Evolutionary conservation across 2,329 filamentous ascomycete species (phyloP), one percentile per base, ranked within the genome.

Genomic region (Didymella pinodella): DNA sequence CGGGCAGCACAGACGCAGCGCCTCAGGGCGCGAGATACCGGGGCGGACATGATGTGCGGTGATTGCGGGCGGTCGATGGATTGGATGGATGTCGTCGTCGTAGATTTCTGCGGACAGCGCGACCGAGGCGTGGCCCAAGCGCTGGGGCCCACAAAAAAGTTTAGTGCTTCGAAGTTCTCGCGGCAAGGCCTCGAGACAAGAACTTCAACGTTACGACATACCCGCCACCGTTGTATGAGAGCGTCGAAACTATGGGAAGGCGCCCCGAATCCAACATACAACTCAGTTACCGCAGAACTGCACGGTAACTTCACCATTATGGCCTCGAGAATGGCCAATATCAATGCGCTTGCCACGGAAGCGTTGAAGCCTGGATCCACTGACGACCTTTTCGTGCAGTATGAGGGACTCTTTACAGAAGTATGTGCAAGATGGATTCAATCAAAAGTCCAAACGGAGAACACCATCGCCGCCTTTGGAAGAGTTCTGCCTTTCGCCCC

Each of bases 401-500:
- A 93, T 76, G 88, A 91, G 74, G 81, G 84, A 62, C 79, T 93
- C 40, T 91, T 95, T 70, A 86, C 92, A 67, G 93, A 97, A 77
- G 82, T 96, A 48, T 92, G 90, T 77, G 90, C 92, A 62, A 84
- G 90, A 81, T 96, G 92, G 92, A 81, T 90, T 44, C 81, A 70
- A 75, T 80, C 73, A 68, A 80, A 65, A 57, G 68, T 63, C 36
- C 61, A 70, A 40, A 75, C 74, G 32, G 70, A 68, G 59, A 73
- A 66, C 7, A 75, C 75, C 66, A 84, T 94, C 63, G 84, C 88
- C 55, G 89, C 91, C 31, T 90, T 97, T 79, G 90, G 91, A 61
- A 86, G 90, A 70, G 84, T 97, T 63, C 77, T 97, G 68, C 91
- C 92, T 18, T 89, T 95, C 81, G 90, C 91, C 65, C 90, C 92